Conservation (phyloP, 352 stramenopile genomes). For the Phytopythium ostracodes region DNA sequence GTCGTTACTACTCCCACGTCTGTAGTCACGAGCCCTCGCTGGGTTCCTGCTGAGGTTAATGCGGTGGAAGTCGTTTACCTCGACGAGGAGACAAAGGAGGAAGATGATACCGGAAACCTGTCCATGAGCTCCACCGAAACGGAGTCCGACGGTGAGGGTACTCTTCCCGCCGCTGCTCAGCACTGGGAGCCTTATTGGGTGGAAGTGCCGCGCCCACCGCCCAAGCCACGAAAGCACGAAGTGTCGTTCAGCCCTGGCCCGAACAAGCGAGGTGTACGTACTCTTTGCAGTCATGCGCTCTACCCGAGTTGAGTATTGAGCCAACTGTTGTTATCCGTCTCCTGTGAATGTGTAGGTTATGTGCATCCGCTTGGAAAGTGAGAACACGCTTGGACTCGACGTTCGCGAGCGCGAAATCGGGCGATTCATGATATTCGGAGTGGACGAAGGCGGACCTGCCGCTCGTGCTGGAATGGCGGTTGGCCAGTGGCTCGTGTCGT, state of each 20-base stretch:
- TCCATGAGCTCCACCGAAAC: background rate
- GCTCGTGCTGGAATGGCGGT: background rate
- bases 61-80: background rate
- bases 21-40: background rate
- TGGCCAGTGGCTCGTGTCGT: background rate
- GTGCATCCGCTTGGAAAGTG: background rate
- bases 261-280: constrained; percentile 1
- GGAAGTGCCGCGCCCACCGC: too few species aligned
- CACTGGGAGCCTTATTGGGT: background rate
- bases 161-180: background rate
- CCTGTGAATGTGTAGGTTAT: background rate
- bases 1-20: background rate
- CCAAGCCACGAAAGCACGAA: background rate
- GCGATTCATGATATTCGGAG: background rate
- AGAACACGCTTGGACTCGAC: background rate
- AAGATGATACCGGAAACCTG: background rate
- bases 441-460: background rate
- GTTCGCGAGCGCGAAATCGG: background rate
- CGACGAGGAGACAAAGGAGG: background rate
- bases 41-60: background rate
- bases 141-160: background rate
- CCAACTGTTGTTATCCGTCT: background rate
- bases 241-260: background rate
- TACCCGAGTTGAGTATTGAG: background rate
- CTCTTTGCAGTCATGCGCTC: background rate